These are phyloP conservation scores for Scedosporium boydii DNA, from an alignment of 2,329 filamentous ascomycete genomes.

Conservation along the genomic window DNA sequence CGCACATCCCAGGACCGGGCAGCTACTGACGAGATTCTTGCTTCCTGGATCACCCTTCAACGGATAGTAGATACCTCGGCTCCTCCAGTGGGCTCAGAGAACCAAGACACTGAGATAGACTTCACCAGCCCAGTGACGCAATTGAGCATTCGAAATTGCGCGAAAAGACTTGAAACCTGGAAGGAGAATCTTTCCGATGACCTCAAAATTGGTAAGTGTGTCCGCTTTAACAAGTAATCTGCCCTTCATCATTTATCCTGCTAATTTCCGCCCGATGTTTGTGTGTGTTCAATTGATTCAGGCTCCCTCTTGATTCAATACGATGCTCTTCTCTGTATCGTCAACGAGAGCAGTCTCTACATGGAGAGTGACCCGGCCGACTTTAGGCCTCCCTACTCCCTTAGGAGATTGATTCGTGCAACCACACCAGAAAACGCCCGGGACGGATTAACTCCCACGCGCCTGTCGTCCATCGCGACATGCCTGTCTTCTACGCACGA, in stretches of 20 bases:
- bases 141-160: not conserved
- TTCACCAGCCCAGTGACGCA: not conserved
- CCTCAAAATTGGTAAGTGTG: not conserved
- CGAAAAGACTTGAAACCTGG: not conserved
- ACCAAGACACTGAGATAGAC: not conserved
- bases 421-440: slow-evolving; percentile 5
- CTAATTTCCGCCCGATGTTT: not conserved
- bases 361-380: not conserved
- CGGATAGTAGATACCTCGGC: not conserved
- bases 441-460: not conserved
- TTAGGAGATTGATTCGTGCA: slow-evolving; percentile 15
- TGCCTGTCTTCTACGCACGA: not conserved
- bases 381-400: not conserved
- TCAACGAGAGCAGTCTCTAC: not conserved
- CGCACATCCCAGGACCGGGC: not conserved
- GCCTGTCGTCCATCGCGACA: not conserved
- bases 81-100: not conserved
- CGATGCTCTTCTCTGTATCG: not conserved
- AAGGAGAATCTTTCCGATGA: not conserved
- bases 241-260: not conserved
- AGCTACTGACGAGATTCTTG: not conserved
- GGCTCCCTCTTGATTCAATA: not conserved
- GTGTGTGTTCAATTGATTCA: not conserved
- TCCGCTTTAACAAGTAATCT: not conserved
- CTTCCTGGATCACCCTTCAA: not conserved